Evolutionary conservation across 2,329 filamentous ascomycete species (phyloP), one percentile per base, ranked within the genome.

Genomic region (Cadophora sp.): DNA sequence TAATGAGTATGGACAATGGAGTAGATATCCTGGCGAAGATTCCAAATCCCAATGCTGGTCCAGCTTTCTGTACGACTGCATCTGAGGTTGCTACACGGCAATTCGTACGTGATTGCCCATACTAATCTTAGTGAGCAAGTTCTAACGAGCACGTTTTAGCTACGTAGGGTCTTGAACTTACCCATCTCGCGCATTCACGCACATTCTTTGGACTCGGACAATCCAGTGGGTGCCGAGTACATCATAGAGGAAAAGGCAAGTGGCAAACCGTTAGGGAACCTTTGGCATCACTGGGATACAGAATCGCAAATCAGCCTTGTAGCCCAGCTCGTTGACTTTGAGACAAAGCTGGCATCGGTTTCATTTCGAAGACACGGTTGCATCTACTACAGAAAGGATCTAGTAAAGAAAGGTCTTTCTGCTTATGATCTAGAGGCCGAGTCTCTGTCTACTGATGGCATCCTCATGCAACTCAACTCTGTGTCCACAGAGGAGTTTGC

Each of bases 281-380:
- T 78, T 36, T 79, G 75, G 77, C 60, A 70, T 65, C 63, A 74
- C 11, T 77, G 72, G 74, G 48, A 71, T 61, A 72, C 66, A 56
- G 59, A 73, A 62, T 59, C 65, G 39, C 74, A 76, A 67, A 56
- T 76, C 1, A 43, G 68, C 59, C 41, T 77, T 45, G 70, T 76
- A 3, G 67, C 47, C 24, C 68, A 76, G 64, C 63, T 78, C 18
- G 70, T 74, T 39, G 71, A 75, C 3, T 58, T 78, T 3, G 76
- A 78, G 62, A 71, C 73, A 51, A 74, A 58, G n/a, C 70, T 77
- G 27, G 65, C 70, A 1, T 67, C 60, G 7, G 66, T 73, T 47
- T 59, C 59, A 16, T 78, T 77, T 64, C 24, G 59, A 30, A 73
- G 55, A 59, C 71, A 77, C 56, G 75, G 75, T 24, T 71, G 62